Evolutionary conservation across 306 rosid species (phyloP), one percentile per base, ranked within the genome.

Genomic region (Castanopsis chinensis): DNA sequence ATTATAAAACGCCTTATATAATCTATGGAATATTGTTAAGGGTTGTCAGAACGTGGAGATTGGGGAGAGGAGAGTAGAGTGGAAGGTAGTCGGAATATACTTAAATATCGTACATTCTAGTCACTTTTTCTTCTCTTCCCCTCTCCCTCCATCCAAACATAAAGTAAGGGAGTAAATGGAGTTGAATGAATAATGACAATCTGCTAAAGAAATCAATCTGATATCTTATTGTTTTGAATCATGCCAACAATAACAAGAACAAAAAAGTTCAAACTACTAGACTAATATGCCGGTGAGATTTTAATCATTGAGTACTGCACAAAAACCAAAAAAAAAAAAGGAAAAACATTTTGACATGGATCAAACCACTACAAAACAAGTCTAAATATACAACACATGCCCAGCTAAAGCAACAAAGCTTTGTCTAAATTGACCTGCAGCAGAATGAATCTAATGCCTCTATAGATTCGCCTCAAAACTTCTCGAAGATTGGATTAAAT

Each of bases 401-500:
- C 23, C 7, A 35, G n/a, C 21, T 7, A 68, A 14, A 68, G 4
- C 0, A 8, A 30, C 72, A 19, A 68, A 32, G 52, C 12, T 49
- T 17, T 12, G 2, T 68, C 49, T 19, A 17, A 19, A 18, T 65
- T 18, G 19, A 25, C 4, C 25, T 28, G 30, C 4, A 8, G 45
- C 6, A 18, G 33, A 32, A 23, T 30, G 27, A 49, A 8, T 57
- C 20, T 28, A 33, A 28, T 15, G n/a, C 37, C 33, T 14, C 33
- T 25, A 3, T 28, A 1, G 71, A 30, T 13, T 32, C 4, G 32
- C 23, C 17, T 32, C 58, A 51, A 33, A 27, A 15, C 57, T 27
- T 37, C 43, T 76, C 27, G 5, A 33, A 10, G 85, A 14, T 14
- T 13, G 52, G 45, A 84, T 89, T 80, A 88, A 54, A 87, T 83